Evolutionary conservation across 2,329 filamentous ascomycete genomes (phyloP), one percentile per base, ranked within the genome.

Genomic region (Lachnellula arida): DNA sequence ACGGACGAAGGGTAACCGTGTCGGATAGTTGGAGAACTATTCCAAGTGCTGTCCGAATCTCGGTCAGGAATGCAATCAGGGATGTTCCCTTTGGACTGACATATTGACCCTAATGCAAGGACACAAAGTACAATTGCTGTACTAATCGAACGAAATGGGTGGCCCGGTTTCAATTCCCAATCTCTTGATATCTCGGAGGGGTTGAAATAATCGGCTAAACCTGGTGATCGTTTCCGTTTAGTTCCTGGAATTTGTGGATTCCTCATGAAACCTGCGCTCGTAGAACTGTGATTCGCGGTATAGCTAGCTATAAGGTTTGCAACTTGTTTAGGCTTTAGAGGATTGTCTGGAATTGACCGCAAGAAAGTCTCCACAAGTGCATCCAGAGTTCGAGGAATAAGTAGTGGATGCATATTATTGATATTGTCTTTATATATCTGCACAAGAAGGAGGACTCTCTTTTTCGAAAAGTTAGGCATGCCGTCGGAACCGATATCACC

Each of bases 91-190:
- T 76, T 77, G 62, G 80, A 72, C 8, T 77, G 70, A 65, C 89
- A 93, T 12, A 97, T 88, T 67, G 91, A 91, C 17, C 94, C 94
- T 5, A 99, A 75, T 0, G 93, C 93, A 53, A 97, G 78, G 0
- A 96, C 84, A 4, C 93, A 78, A 2, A 97, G 78, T 1, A 97
- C 82, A 40, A 97, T 79, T 0, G 91, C 91, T 63, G 89, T 96
- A 52, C 85, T 81, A 15, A 94, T 84, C 7, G 87, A 90, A 51
- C 86, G 78, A 62, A 80, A 81, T 2, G 83, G 82, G 54, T 76
- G 76, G 3, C 77, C 75, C 6, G 74, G 72, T 62, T 78, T 80
- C 19, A 62, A 53, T 23, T 68, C 65, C 19, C 53, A 46, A n/a
- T 56, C 62, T 49, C 51, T 65, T 59, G 35, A 57, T 64, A 58